Percentiles rank a stretch among this genome's conserved stretches.
phyloP scores from a whole-genome alignment of 208 protist genomes.

The Leishmania arabica region DNA sequence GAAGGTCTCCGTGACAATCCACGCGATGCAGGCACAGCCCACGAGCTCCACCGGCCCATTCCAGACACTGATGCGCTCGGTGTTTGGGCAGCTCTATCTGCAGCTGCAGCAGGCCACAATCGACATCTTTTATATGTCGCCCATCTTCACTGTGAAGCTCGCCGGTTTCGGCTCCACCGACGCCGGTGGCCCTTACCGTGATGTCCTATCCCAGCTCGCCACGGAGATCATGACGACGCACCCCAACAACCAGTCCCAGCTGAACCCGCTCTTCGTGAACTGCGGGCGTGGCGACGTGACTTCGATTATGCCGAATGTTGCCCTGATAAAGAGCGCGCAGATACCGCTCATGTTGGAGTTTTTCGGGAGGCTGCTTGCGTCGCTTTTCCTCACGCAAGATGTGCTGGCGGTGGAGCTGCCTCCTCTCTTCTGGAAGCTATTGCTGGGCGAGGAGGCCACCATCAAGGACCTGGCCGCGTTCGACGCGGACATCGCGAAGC shows the following conservation, averaged over 20 bases:
- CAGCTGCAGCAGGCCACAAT: constrained; percentile 71
- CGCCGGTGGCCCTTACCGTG: constrained; percentile 91
- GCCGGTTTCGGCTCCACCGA: constrained; percentile 90
- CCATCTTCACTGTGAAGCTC: constrained; percentile 90
- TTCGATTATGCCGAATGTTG: constrained; percentile 78
- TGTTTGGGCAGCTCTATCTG: constrained; percentile 89
- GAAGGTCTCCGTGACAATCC: constrained; percentile 81
- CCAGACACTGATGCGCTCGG: constrained; percentile 73
- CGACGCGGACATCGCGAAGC: constrained; percentile 59
- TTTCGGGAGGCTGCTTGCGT: constrained; percentile 93
- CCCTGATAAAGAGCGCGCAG: constrained; percentile 55
- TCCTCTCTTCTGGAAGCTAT: constrained; percentile 92
- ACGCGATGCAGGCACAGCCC: constrained; percentile 84
- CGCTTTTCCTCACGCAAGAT: constrained; percentile 90
- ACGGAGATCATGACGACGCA: constrained; percentile 89
- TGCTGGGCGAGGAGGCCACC: constrained; percentile 72
- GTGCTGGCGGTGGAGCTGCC: constrained; percentile 93
- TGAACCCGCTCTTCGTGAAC: constrained; percentile 90
- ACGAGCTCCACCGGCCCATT: constrained; percentile 55
- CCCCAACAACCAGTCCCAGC: constrained; percentile 76
- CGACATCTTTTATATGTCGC: constrained; percentile 82
- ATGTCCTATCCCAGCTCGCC: constrained; percentile 87
- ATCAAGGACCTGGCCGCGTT: constrained; percentile 63
- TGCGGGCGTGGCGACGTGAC: constrained; percentile 61
- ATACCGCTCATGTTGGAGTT: constrained; percentile 92